These are phyloP conservation scores for Ramaria sp. DNA, from an alignment of 768 basidiomycete genomes.

Conservation along the genomic window DNA sequence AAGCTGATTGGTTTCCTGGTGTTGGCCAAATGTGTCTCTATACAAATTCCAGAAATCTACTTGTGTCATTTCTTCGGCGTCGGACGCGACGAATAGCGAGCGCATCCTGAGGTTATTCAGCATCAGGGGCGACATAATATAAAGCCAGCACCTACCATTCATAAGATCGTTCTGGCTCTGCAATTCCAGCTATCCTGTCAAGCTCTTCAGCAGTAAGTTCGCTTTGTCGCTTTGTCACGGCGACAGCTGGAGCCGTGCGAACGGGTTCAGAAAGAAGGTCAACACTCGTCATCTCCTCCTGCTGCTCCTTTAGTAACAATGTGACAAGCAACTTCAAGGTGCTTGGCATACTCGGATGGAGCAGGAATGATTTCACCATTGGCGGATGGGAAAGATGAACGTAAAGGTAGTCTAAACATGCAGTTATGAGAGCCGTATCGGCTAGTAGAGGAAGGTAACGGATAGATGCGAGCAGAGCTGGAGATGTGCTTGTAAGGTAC, in stretches of 20 bases:
- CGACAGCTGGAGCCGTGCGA: slow-evolving; percentile 43
- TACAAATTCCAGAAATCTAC: slow-evolving; percentile 95
- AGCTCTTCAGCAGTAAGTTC: slow-evolving; percentile 65
- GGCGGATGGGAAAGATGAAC: slow-evolving; percentile 61
- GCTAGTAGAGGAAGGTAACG: slow-evolving; percentile 62
- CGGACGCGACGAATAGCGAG: slow-evolving; percentile 67
- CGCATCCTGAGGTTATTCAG: slow-evolving; percentile 60
- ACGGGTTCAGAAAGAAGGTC: slow-evolving; percentile 47
- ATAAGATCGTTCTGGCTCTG: slow-evolving; percentile 72
- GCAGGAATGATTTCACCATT: slow-evolving; percentile 68
- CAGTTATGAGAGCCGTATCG: slow-evolving; percentile 60
- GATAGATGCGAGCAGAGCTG: slow-evolving; percentile 51
- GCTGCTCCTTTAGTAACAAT: slow-evolving; percentile 59
- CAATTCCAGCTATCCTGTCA: slow-evolving; percentile 40
- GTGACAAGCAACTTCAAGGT: slow-evolving; percentile 58
- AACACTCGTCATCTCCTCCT: slow-evolving; percentile 51
- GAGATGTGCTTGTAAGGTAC: slow-evolving; percentile 43
- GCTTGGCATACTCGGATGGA: slow-evolving; percentile 57
- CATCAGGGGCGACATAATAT: neutral
- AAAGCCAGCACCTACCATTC: slow-evolving; percentile 47
- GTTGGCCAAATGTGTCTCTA: slow-evolving; percentile 65
- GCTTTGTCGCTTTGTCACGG: slow-evolving; percentile 39
- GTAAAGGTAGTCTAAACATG: slow-evolving; percentile 65
- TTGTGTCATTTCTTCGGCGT: slow-evolving; percentile 79
- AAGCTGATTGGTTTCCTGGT: slow-evolving; percentile 43